Evolutionary conservation across 176 grass and related monocot genomes (phyloP).

Genomic region (Musa schizocarpa): DNA sequence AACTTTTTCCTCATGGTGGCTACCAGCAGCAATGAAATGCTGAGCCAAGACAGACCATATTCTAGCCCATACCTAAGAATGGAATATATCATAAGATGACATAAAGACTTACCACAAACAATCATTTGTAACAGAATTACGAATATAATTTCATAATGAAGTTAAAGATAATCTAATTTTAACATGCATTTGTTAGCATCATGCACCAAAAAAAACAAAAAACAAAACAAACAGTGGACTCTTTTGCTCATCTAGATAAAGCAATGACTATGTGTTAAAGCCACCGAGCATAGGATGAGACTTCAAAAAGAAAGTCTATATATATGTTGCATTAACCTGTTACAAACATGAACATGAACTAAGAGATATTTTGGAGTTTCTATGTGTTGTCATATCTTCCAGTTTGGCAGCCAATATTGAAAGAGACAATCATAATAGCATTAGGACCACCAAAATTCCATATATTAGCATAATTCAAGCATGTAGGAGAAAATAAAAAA

Average conservation of each 20-base stretch:
- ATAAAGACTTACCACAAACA: background rate
- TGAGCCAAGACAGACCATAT: constrained; percentile 77
- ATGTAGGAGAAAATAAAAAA: background rate
- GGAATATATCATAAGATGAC: background rate
- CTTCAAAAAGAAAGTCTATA: background rate
- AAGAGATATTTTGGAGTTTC: background rate
- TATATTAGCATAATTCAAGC: too few relatives aligned
- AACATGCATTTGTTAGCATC: constrained; percentile 20
- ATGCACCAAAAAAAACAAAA: constrained; percentile 8
- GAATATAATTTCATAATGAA: background rate
- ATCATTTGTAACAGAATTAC: background rate
- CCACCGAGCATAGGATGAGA: background rate
- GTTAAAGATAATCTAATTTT: background rate
- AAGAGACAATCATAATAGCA: background rate
- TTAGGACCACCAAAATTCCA: background rate
- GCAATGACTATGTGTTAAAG: background rate
- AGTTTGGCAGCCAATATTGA: background rate
- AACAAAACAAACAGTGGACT: background rate
- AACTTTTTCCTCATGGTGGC: constrained; percentile 81
- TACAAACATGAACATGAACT: background rate
- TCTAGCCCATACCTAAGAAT: constrained; percentile 75
- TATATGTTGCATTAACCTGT: background rate
- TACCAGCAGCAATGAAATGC: constrained; percentile 92
- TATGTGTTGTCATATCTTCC: background rate
- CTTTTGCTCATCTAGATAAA: background rate